Evolutionary conservation across 106 monocot species (phyloP).

Genomic region (Allium fistulosum): DNA sequence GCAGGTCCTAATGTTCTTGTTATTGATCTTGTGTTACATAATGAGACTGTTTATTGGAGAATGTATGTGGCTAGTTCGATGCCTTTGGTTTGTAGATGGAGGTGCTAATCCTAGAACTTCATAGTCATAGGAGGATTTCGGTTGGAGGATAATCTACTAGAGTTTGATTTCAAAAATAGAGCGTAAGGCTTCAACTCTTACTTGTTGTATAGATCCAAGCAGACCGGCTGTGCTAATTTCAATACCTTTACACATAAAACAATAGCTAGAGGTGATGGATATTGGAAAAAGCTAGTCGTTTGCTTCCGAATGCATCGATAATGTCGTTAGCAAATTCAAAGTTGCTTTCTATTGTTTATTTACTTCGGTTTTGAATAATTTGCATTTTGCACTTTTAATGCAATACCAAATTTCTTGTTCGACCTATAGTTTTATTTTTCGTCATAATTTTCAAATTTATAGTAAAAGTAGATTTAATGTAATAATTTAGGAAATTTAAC

Average conservation of each 20-base stretch:
- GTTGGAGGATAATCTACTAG: constrained; percentile 38
- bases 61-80: constrained; percentile 47
- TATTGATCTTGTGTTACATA: constrained; percentile 43
- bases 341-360: no score
- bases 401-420: no score
- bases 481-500: no score
- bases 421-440: no score
- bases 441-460: no score
- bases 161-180: constrained; percentile 20
- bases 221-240: constrained; percentile 21
- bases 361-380: no score
- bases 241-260: neutral
- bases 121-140: constrained; percentile 42
- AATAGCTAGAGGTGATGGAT: no score
- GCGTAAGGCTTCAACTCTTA: constrained; percentile 25
- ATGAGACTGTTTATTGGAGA: constrained; percentile 22
- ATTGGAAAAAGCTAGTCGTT: no score
- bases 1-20: constrained; percentile 49
- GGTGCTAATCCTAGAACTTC: constrained; percentile 30
- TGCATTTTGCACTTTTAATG: no score
- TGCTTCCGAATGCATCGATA: no score
- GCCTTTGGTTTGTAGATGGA: constrained; percentile 61
- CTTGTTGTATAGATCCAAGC: neutral
- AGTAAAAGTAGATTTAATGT: no score
- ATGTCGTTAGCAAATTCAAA: no score